Percentiles rank a stretch among this genome's conserved stretches.
Evolutionary conservation across 176 grass and related monocot genomes (phyloP).

Genomic region (Cenchrus purpureus): DNA sequence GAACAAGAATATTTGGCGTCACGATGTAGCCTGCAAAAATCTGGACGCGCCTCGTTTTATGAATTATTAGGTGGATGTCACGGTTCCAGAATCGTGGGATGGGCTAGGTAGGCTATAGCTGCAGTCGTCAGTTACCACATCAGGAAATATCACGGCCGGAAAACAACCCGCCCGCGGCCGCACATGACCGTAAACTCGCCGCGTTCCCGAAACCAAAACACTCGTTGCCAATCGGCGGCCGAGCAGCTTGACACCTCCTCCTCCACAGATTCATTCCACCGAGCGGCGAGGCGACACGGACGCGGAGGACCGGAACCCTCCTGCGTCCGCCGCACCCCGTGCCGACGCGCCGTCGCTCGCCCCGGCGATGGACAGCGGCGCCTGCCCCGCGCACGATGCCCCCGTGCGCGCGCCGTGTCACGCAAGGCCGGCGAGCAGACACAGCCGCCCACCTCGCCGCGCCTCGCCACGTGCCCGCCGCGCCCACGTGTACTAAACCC

Average conservation of each 20-base stretch:
- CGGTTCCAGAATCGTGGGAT: background rate
- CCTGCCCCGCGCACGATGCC: background rate
- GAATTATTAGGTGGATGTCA: background rate
- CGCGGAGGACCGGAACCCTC: no score
- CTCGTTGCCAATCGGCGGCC: background rate
- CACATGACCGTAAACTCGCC: background rate
- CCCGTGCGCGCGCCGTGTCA: background rate
- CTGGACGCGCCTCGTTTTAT: no score
- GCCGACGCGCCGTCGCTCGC: background rate
- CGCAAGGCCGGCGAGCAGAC: background rate
- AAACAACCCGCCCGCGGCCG: background rate
- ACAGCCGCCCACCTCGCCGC: background rate
- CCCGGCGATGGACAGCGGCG: slow-evolving; percentile 9
- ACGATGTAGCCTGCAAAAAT: no score
- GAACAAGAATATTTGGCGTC: no score
- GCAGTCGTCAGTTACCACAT: background rate
- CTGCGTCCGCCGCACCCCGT: background rate
- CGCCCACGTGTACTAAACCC: background rate
- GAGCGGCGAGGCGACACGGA: no score
- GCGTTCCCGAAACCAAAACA: background rate
- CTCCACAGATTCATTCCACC: no score
- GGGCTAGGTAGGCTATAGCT: background rate
- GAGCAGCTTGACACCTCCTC: no score
- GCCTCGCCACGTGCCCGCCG: background rate
- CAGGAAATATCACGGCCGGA: background rate